Conservation (phyloP, 2,329 filamentous ascomycete species). For the Phyllosticta citribraziliensis region DNA sequence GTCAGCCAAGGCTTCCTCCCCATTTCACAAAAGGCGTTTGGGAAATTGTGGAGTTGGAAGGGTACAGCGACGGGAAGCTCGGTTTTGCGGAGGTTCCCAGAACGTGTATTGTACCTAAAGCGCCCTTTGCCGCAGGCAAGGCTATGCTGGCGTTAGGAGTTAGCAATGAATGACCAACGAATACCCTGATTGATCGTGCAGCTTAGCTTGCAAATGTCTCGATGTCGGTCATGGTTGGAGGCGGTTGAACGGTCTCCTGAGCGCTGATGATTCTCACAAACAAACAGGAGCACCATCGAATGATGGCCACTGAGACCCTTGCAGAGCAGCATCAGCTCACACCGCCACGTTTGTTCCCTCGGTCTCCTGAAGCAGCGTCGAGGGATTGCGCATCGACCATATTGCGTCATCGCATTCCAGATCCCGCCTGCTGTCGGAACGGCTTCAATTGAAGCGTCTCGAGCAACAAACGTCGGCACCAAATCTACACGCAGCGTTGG, state of each 20-base stretch:
- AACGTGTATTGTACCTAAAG: conserved; percentile 9
- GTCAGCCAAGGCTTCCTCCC: neutral
- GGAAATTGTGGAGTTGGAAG: conserved; percentile 5
- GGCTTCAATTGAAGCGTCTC: neutral
- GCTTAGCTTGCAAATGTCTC: neutral
- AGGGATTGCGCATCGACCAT: neutral
- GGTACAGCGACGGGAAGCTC: neutral
- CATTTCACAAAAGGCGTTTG: neutral
- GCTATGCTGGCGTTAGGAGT: conserved; percentile 8
- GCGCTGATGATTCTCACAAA: neutral
- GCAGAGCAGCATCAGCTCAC: neutral
- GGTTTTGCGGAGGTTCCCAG: neutral
- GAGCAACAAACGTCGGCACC: neutral
- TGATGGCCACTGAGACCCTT: neutral
- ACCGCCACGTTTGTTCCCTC: neutral
- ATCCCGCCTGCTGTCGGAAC: neutral
- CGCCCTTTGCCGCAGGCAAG: conserved; percentile 12
- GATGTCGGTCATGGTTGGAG: neutral
- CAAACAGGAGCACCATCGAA: neutral
- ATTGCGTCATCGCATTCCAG: neutral
- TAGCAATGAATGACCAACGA: conserved; percentile 9
- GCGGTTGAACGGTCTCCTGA: neutral
- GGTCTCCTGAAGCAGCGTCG: neutral
- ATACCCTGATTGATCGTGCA: conserved; percentile 8
- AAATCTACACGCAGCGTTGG: neutral